These are phyloP conservation scores for Westerdykella ornata DNA, from an alignment of 2,329 filamentous ascomycete genomes.

Conservation along the genomic window DNA sequence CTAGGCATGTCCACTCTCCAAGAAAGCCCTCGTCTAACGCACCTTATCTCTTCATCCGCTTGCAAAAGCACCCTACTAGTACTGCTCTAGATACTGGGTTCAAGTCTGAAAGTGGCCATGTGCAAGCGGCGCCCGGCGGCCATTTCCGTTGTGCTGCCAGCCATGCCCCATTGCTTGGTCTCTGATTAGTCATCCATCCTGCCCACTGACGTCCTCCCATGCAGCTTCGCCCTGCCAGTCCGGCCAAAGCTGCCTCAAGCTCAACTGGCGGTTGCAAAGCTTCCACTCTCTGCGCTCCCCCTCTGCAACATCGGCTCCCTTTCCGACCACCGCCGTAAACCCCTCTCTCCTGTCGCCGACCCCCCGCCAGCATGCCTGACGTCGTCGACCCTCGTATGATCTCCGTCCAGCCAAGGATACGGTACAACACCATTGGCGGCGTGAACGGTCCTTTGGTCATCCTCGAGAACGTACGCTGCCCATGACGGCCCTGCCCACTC, in stretches of 20 bases:
- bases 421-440: conserved; percentile 97
- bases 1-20: too few species aligned
- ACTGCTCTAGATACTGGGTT: too few species aligned
- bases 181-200: conserved; percentile 7
- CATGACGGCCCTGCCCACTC: conserved; percentile 2
- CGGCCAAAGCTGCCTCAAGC: conserved; percentile 26
- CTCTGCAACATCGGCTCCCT: conserved; percentile 11
- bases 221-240: conserved; percentile 8
- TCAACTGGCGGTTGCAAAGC: conserved; percentile 14
- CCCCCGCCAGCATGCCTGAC: conserved; percentile 33
- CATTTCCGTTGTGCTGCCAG: too few species aligned
- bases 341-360: conserved; percentile 12
- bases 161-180: neutral
- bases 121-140: too few species aligned
- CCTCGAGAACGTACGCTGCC: conserved; percentile 74
- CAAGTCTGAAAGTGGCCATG: too few species aligned
- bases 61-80: too few species aligned
- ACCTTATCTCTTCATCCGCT: too few species aligned
- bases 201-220: conserved; percentile 12
- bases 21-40: too few species aligned
- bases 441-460: conserved; percentile 98
- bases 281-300: neutral
- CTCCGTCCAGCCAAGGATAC: conserved; percentile 63
- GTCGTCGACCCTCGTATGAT: conserved; percentile 46
- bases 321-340: conserved; percentile 13